These are phyloP conservation scores for Chalciporus pseudorubinellus DNA, from an alignment of 768 basidiomycete species.

Conservation along the genomic window DNA sequence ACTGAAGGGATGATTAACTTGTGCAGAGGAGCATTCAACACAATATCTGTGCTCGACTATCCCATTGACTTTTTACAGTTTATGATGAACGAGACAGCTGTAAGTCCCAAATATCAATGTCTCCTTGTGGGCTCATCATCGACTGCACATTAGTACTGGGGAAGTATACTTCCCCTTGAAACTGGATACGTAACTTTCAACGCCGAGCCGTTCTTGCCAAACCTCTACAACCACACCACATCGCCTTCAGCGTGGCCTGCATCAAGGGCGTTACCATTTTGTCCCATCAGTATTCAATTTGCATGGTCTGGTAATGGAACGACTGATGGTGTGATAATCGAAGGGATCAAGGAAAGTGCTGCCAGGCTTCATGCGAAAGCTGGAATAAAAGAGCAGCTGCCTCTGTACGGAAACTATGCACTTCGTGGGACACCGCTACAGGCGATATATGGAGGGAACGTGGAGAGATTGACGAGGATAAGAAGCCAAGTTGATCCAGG, in stretches of 20 bases:
- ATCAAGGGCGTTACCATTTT: slow-evolving; percentile 34
- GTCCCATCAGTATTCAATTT: slow-evolving; percentile 47
- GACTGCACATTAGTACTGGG: slow-evolving; percentile 39
- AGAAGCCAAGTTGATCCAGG: slow-evolving; percentile 51
- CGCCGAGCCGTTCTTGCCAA: slow-evolving; percentile 50
- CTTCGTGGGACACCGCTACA: slow-evolving; percentile 48
- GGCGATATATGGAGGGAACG: slow-evolving; percentile 49
- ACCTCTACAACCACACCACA: slow-evolving; percentile 37
- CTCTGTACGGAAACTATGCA: slow-evolving; percentile 63
- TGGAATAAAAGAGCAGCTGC: slow-evolving; percentile 41
- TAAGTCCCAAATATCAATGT: slow-evolving; percentile 5
- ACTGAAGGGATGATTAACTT: background rate
- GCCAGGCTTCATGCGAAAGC: slow-evolving; percentile 40
- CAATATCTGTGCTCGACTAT: slow-evolving; percentile 24
- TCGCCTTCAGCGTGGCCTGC: slow-evolving; percentile 48
- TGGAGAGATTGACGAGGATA: slow-evolving; percentile 39
- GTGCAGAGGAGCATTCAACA: slow-evolving; percentile 23
- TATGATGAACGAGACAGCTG: slow-evolving; percentile 16
- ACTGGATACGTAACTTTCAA: slow-evolving; percentile 45
- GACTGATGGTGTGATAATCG: slow-evolving; percentile 40
- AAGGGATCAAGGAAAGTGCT: slow-evolving; percentile 39
- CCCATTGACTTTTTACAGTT: slow-evolving; percentile 17
- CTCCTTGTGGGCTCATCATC: background rate
- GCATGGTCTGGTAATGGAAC: slow-evolving; percentile 40
- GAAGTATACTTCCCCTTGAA: slow-evolving; percentile 32